Percentiles rank a stretch among this genome's conserved stretches.
phyloP scores from a whole-genome alignment of 805 yeast species.

The Naumovozyma dairenensis region DNA sequence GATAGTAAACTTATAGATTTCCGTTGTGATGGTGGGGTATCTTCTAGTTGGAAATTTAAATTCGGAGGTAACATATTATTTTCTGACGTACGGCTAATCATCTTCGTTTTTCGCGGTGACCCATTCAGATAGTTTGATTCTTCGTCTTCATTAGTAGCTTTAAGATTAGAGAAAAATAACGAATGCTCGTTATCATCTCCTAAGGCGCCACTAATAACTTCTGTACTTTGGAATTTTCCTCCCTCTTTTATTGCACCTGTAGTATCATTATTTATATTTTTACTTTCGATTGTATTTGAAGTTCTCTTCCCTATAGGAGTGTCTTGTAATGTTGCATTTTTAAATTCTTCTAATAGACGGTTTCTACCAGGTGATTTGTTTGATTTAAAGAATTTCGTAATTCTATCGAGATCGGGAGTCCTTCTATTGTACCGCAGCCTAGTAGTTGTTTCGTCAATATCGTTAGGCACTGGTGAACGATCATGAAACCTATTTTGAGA shows the following conservation, averaged over 20 bases:
- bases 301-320: conserved; percentile 13
- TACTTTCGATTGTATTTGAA: too few relatives aligned
- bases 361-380: conserved; percentile 11
- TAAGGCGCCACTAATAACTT: not conserved
- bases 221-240: not conserved
- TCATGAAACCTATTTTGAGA: not conserved
- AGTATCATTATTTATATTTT: too few relatives aligned
- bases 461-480: not conserved
- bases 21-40: conserved; percentile 6
- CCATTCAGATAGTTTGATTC: not conserved
- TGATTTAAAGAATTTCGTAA: conserved; percentile 17
- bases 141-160: not conserved
- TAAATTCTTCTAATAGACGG: conserved; percentile 7
- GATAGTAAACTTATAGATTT: not conserved
- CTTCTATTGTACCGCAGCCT: conserved; percentile 9
- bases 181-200: not conserved
- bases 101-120: too few relatives aligned
- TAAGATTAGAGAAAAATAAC: not conserved
- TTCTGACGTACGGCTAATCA: not conserved
- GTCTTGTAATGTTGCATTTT: conserved; percentile 9
- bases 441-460: not conserved
- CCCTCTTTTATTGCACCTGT: not conserved
- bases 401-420: conserved; percentile 22
- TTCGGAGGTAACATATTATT: not conserved
- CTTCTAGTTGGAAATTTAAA: conserved; percentile 3